A percentile compares a stretch with the other conserved stretches of the same genome.
Conservation (phyloP, 83 land plant species). For the Isoetes engelmannii region DNA sequence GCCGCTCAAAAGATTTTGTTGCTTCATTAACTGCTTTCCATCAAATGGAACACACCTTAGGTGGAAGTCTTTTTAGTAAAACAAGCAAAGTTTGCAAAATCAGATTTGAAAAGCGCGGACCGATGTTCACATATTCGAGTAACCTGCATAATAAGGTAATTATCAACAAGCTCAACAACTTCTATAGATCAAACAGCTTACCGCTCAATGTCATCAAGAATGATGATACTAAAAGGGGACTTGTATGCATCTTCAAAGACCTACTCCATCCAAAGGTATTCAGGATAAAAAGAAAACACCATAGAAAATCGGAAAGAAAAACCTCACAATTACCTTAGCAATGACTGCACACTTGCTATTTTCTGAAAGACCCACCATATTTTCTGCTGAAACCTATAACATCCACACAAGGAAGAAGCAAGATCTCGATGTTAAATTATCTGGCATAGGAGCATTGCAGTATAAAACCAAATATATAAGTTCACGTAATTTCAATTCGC, state of each 20-base stretch:
- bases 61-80: slow-evolving; percentile 77
- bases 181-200: slow-evolving; percentile 13
- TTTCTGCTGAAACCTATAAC: slow-evolving; percentile 70
- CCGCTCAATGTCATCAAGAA: slow-evolving; percentile 99
- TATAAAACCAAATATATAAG: neutral
- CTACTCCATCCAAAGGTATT: slow-evolving; percentile 18
- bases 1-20: neutral
- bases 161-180: neutral
- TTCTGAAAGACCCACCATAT: slow-evolving; percentile 89
- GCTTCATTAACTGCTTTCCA: neutral
- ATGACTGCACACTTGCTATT: slow-evolving; percentile 73
- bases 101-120: slow-evolving; percentile 96
- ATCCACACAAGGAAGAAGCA: neutral
- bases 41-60: slow-evolving; percentile 43
- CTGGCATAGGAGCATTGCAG: neutral
- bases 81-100: slow-evolving; percentile 73
- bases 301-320: neutral
- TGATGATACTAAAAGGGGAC: slow-evolving; percentile 87
- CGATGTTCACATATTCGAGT: slow-evolving; percentile 76
- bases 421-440: neutral
- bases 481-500: slow-evolving; percentile 1
- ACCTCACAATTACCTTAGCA: slow-evolving; percentile 52
- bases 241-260: slow-evolving; percentile 98
- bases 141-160: slow-evolving; percentile 41
- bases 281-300: too few relatives aligned